Evolutionary conservation across 2,329 filamentous ascomycete genomes (phyloP).

Genomic region (Fusarium kyushuense): DNA sequence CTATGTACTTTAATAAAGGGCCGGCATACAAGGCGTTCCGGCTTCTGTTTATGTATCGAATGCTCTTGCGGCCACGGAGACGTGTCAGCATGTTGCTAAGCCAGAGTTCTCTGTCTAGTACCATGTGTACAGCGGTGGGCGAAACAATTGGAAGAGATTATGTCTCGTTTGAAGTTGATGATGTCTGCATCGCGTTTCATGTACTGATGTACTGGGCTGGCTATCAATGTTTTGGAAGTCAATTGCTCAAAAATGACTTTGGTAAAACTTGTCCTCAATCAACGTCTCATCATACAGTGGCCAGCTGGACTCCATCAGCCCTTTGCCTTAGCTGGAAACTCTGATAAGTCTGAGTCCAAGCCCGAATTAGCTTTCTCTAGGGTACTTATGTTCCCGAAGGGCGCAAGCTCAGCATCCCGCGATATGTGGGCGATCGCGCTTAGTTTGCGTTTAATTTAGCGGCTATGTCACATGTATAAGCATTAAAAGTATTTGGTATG

Average conservation of each 20-base stretch:
- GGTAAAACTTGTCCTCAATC: background rate
- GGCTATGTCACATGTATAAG: constrained; percentile 13
- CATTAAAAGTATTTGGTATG: background rate
- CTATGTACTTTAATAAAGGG: constrained; percentile 44
- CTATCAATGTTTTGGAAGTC: background rate
- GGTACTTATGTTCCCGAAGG: constrained; percentile 17
- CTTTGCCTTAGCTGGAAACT: constrained; percentile 4
- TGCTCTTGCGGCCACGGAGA: constrained; percentile 1
- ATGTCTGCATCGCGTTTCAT: background rate
- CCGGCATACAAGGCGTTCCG: constrained; percentile 46
- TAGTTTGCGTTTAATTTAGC: constrained; percentile 27
- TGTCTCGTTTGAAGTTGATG: background rate
- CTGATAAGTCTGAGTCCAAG: background rate
- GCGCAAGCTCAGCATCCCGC: constrained; percentile 14
- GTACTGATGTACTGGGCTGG: background rate
- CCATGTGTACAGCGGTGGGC: background rate
- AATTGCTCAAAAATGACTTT: background rate
- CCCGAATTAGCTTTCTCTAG: constrained; percentile 12
- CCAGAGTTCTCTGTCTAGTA: constrained; percentile 5
- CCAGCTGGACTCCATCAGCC: background rate
- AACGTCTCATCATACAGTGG: background rate
- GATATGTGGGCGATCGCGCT: constrained; percentile 24
- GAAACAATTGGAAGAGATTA: constrained; percentile 22
- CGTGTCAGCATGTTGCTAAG: constrained; percentile 2
- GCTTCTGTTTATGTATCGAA: constrained; percentile 37